Evolutionary conservation across 768 basidiomycete species (phyloP).

Genomic region (Daedaleopsis nitida): DNA sequence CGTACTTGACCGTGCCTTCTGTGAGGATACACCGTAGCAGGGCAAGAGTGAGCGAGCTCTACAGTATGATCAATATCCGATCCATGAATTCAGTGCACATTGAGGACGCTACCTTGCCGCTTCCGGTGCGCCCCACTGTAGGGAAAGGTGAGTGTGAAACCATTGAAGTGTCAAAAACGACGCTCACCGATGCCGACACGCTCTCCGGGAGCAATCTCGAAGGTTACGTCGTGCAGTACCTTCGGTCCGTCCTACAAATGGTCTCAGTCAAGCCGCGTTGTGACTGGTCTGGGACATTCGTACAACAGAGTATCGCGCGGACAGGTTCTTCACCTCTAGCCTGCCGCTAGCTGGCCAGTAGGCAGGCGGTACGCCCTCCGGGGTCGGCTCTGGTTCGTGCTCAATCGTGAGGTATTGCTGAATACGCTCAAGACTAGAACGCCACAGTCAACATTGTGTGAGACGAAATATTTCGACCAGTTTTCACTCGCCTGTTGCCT

Average conservation of each 20-base stretch:
- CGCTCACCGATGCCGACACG: slow-evolving; percentile 50
- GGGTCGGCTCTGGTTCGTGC: slow-evolving; percentile 45
- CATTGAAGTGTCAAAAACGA: neutral
- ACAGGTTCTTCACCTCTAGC: slow-evolving; percentile 49
- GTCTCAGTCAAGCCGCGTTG: too few relatives aligned
- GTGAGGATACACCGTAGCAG: slow-evolving; percentile 53
- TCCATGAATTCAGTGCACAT: too few relatives aligned
- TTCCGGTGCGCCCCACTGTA: slow-evolving; percentile 55
- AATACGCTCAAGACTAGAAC: slow-evolving; percentile 41
- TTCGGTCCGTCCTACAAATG: slow-evolving; percentile 45
- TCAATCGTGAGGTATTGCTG: slow-evolving; percentile 55
- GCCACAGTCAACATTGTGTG: too few relatives aligned
- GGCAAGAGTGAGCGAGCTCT: slow-evolving; percentile 55
- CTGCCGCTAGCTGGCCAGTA: slow-evolving; percentile 62
- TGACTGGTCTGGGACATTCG: too few relatives aligned
- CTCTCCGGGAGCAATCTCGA: slow-evolving; percentile 56
- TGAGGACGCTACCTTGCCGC: too few relatives aligned
- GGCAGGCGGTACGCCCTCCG: slow-evolving; percentile 51
- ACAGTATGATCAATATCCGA: too few relatives aligned
- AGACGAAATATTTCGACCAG: too few relatives aligned
- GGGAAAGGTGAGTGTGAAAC: too few relatives aligned
- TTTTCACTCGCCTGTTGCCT: neutral
- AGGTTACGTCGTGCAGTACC: slow-evolving; percentile 54
- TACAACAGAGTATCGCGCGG: slow-evolving; percentile 46
- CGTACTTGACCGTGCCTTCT: slow-evolving; percentile 47